Conservation (phyloP, 352 stramenopile species). For the Pilasporangium apinafurcum region DNA sequence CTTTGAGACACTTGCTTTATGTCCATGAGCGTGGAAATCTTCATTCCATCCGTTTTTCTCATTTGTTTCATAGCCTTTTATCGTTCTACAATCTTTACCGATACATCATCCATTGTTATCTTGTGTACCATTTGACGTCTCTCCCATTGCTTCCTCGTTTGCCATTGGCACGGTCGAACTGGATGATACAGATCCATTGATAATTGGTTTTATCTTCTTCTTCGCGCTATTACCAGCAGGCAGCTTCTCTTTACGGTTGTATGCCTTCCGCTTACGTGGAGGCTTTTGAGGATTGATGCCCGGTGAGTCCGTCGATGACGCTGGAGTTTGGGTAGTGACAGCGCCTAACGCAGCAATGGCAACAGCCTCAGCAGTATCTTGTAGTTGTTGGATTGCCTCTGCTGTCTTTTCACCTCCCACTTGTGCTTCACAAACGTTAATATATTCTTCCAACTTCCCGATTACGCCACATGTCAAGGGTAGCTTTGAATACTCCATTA, state of each 20-base stretch:
- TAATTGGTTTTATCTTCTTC: conserved; percentile 24
- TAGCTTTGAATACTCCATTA: conserved; percentile 89
- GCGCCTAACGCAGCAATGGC: conserved; percentile 18
- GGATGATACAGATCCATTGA: too few species aligned
- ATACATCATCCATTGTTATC: too few species aligned
- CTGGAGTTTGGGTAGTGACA: conserved; percentile 1
- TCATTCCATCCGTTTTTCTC: too few species aligned
- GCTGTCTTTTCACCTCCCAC: neutral
- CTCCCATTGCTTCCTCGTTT: too few species aligned
- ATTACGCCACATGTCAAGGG: conserved; percentile 56
- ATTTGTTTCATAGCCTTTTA: too few species aligned
- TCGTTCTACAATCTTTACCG: too few species aligned
- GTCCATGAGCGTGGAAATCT: too few species aligned
- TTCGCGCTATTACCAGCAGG: conserved; percentile 22
- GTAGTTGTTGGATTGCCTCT: conserved; percentile 22
- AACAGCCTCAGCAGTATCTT: conserved; percentile 18
- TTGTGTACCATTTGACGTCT: too few species aligned
- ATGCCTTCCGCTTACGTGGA: conserved; percentile 61
- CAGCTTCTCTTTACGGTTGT: conserved; percentile 56
- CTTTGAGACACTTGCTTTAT: too few species aligned
- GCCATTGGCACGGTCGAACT: neutral
- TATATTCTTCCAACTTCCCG: conserved; percentile 26
- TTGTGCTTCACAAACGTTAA: conserved; percentile 16
- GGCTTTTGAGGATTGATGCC: conserved; percentile 14
- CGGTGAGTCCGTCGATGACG: neutral